Conservation (phyloP, 1,284 basidiomycete species). For the Heterobasidion irregulare region DNA sequence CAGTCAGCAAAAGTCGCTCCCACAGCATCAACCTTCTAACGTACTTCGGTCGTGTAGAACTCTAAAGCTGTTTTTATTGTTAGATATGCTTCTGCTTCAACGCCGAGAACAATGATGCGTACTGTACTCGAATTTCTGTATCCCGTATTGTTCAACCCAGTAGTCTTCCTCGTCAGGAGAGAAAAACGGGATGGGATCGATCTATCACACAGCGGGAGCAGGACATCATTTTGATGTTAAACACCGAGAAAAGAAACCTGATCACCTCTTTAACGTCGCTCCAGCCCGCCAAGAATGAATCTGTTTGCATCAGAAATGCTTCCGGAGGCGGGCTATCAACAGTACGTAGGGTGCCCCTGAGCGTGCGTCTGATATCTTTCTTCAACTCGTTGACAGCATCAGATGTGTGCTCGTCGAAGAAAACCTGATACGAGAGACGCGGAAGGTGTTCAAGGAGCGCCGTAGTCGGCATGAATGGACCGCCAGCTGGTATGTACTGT, state of each 20-base stretch:
- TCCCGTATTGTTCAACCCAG: slow-evolving; percentile 48
- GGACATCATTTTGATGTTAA: neutral
- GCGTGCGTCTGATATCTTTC: slow-evolving; percentile 40
- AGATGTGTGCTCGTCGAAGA: slow-evolving; percentile 42
- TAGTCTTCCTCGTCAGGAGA: slow-evolving; percentile 55
- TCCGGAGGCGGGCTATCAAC: slow-evolving; percentile 45
- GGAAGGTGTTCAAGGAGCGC: slow-evolving; percentile 34
- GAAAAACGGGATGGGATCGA: slow-evolving; percentile 52
- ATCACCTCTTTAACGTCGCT: slow-evolving; percentile 30
- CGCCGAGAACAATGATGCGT: slow-evolving; percentile 21
- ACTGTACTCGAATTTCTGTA: slow-evolving; percentile 56
- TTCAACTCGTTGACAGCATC: slow-evolving; percentile 45
- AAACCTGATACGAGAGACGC: slow-evolving; percentile 51
- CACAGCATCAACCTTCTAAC: neutral
- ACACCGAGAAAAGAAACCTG: neutral
- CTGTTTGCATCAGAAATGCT: slow-evolving; percentile 38
- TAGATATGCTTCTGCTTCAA: neutral
- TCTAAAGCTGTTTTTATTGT: slow-evolving; percentile 4
- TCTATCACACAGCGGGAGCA: slow-evolving; percentile 24
- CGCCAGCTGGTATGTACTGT: slow-evolving; percentile 46
- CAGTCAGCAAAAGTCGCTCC: neutral
- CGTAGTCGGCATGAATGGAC: slow-evolving; percentile 37
- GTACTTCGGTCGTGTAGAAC: slow-evolving; percentile 11
- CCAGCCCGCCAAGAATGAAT: slow-evolving; percentile 46
- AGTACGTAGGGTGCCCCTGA: slow-evolving; percentile 46